Evolutionary conservation across 1,284 basidiomycete genomes (phyloP).

Genomic region (Ustilago xerochloae): DNA sequence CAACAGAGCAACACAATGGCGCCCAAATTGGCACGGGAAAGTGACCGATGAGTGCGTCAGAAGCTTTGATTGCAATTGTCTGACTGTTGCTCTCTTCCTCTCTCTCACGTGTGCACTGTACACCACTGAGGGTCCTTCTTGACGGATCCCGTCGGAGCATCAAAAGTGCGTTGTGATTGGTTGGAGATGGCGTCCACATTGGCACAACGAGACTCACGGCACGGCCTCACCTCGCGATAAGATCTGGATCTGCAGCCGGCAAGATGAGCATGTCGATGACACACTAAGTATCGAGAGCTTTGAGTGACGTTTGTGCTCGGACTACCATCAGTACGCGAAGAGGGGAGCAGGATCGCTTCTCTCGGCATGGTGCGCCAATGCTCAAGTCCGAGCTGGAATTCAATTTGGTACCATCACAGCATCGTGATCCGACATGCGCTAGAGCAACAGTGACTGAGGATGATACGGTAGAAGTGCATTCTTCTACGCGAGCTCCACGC

Average conservation of each 20-base stretch:
- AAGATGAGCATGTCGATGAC: not conserved
- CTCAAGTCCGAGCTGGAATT: not conserved
- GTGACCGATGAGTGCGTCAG: not conserved
- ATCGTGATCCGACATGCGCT: not conserved
- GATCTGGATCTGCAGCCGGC: not conserved
- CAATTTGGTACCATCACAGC: not conserved
- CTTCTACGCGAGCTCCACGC: not conserved
- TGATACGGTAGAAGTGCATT: not conserved
- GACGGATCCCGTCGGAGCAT: not conserved
- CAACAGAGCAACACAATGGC: not conserved
- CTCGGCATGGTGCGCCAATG: not conserved
- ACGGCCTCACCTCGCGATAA: not conserved
- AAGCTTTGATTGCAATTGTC: not conserved
- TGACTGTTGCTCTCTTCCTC: not conserved
- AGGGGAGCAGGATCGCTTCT: too few relatives aligned
- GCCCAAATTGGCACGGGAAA: not conserved
- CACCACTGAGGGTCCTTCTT: too few relatives aligned
- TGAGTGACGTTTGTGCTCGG: too few relatives aligned
- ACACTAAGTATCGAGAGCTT: too few relatives aligned
- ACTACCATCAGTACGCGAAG: too few relatives aligned
- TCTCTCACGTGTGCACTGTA: not conserved
- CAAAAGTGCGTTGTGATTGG: not conserved
- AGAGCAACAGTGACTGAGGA: not conserved
- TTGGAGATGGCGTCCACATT: not conserved
- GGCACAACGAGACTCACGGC: not conserved